phyloP scores from a whole-genome alignment of 1,284 basidiomycete genomes.

The Ustilago hordei region DNA sequence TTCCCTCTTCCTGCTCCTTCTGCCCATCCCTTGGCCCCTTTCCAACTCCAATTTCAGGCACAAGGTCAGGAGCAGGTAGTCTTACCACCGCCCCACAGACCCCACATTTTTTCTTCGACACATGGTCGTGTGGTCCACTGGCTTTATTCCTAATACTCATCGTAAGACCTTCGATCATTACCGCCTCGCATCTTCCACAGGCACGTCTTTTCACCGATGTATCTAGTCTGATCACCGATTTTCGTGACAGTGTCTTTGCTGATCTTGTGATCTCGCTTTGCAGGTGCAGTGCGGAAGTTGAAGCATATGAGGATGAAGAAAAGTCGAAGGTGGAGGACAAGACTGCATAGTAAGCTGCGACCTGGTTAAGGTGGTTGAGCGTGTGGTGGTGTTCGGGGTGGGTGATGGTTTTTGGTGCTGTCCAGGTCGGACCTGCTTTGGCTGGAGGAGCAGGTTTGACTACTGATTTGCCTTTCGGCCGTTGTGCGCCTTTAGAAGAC shows the following conservation, averaged over 20 bases:
- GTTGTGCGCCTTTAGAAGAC: constrained; percentile 9
- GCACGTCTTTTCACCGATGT: constrained; percentile 23
- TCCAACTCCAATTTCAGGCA: constrained; percentile 4
- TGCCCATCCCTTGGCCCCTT: background rate
- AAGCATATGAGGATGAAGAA: background rate
- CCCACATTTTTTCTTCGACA: constrained; percentile 24
- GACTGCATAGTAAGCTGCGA: constrained; percentile 35
- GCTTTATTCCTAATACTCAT: constrained; percentile 16
- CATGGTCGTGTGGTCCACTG: constrained; percentile 41
- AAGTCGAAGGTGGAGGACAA: constrained; percentile 5
- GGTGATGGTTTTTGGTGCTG: constrained; percentile 30
- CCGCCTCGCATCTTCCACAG: constrained; percentile 27
- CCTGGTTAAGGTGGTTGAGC: constrained; percentile 44
- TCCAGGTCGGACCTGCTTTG: constrained; percentile 16
- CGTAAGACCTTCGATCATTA: constrained; percentile 32
- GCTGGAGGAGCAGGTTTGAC: background rate
- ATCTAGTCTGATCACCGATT: constrained; percentile 46
- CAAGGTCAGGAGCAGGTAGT: constrained; percentile 33
- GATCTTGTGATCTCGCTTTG: constrained; percentile 28
- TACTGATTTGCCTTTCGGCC: constrained; percentile 22
- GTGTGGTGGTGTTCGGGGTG: constrained; percentile 51
- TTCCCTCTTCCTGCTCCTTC: background rate
- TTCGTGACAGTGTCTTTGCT: constrained; percentile 27
- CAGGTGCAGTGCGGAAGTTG: constrained; percentile 14
- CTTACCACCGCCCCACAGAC: constrained; percentile 23